Evolutionary conservation across 2,329 filamentous ascomycete species (phyloP).

Genomic region (Alternaria longipes): DNA sequence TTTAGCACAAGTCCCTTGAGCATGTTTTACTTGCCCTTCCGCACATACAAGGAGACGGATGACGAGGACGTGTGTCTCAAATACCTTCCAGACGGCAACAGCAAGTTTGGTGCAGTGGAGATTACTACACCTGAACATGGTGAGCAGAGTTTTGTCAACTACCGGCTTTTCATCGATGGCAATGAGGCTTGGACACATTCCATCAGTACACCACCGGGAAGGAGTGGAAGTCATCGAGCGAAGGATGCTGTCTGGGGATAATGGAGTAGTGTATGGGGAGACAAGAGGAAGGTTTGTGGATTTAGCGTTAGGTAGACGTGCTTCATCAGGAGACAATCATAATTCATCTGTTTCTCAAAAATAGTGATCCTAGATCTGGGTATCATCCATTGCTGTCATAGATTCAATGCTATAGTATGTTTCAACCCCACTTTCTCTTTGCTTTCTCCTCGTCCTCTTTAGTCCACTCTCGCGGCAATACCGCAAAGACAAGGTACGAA

Average conservation of each 20-base stretch:
- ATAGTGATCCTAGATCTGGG: background rate
- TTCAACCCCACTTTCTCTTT: conserved; percentile 54
- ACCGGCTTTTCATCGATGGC: conserved; percentile 84
- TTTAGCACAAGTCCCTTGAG: conserved; percentile 91
- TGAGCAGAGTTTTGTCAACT: conserved; percentile 78
- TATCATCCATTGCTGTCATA: background rate
- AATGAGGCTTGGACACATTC: conserved; percentile 75
- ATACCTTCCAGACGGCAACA: conserved; percentile 86
- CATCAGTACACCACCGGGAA: conserved; percentile 55
- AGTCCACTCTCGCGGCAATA: conserved; percentile 86
- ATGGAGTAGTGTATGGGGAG: background rate
- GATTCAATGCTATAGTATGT: background rate
- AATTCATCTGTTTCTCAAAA: background rate
- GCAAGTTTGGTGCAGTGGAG: conserved; percentile 85
- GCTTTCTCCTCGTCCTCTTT: conserved; percentile 79
- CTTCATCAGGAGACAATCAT: background rate
- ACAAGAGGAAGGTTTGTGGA: background rate
- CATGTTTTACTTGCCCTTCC: conserved; percentile 90
- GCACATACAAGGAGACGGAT: conserved; percentile 84
- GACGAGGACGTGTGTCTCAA: conserved; percentile 84
- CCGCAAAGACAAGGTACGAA: conserved; percentile 93
- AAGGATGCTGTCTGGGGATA: conserved; percentile 59
- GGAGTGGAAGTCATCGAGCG: conserved; percentile 51
- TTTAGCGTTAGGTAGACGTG: background rate
- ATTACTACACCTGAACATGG: conserved; percentile 73